Evolutionary conservation across 768 basidiomycete species (phyloP).

Genomic region (Mycena rosella): DNA sequence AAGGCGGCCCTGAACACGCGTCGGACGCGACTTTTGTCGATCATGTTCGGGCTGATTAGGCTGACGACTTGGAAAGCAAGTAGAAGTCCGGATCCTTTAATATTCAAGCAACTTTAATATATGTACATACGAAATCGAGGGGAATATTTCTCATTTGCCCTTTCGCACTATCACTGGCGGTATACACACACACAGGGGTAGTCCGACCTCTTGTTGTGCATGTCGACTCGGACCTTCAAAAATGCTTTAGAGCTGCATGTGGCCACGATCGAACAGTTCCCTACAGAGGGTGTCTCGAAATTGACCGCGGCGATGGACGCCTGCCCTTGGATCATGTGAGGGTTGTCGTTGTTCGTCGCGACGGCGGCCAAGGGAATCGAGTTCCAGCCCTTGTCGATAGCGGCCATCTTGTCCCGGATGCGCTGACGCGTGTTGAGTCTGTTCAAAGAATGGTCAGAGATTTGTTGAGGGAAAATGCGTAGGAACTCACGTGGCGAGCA

Average conservation of each 20-base stretch:
- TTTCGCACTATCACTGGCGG: no score
- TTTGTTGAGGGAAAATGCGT: no score
- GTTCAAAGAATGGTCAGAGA: not conserved
- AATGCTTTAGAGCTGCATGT: conserved; percentile 16
- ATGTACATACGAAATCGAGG: not conserved
- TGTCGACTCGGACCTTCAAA: conserved; percentile 25
- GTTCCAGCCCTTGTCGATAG: conserved; percentile 34
- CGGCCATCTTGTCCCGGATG: conserved; percentile 10
- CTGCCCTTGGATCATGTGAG: not conserved
- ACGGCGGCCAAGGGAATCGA: conserved; percentile 22
- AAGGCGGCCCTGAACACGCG: no score
- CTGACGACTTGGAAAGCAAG: no score
- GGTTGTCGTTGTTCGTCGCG: not conserved
- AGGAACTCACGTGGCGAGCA: conserved; percentile 29
- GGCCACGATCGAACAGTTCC: conserved; percentile 6
- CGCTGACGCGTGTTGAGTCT: conserved; percentile 30
- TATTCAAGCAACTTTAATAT: no score
- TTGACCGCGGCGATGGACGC: conserved; percentile 23
- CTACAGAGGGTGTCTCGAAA: conserved; percentile 22
- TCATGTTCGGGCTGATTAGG: no score
- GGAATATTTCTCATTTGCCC: not conserved
- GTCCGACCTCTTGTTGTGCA: conserved; percentile 4
- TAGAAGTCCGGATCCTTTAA: no score
- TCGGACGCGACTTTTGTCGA: no score
- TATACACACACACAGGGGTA: conserved; percentile 13